Evolutionary conservation across 176 grass and related monocot genomes (phyloP), one percentile per base, ranked within the genome.

Genomic region (Elaeis guineensis): DNA sequence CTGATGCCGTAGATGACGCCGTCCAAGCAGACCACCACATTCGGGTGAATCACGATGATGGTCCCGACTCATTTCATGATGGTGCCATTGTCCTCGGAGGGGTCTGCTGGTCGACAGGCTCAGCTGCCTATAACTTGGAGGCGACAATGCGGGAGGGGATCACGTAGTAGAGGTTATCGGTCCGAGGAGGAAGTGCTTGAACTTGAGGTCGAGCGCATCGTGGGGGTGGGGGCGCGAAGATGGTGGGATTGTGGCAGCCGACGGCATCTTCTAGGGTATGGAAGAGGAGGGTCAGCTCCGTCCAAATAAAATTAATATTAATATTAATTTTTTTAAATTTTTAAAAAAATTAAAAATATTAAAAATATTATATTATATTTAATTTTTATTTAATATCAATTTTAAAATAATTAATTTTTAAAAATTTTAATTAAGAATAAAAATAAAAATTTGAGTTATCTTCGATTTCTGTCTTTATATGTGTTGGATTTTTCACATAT

Each of bases 161-260:
- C 66, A 87, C 78, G 74, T 93, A 80, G 77, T 75, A 81, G 53
- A 93, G 83, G 55, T 87, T 69, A 0, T 87, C 73, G 1, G 62
- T 69, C 63, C 86, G 83, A 95, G 83, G 12, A 95, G 91, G 71
- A 95, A 95, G 17, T 77, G 83, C 53, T 68, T 65, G 78, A 95
- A 90, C 77, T 87, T 86, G 5, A 83, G 86, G 69, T 95, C 80
- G 9, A 95, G 80, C 3, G 86, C 83, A 2, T 86, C 72, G 69
- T 95, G 90, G 5, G n/a, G n/a, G n/a, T n/a, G 71, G 68, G 0
- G 86, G 86, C 2, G 86, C 83, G 25, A 90, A 76, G 58, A 96
- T 85, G 71, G 86, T 95, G 58, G 90, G 67, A 64, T 80, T 96
- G 64, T 71, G 61, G 16, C 21, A 19, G 2, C 85, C 74, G 17